Base-by-base conservation (phyloP, 108 stramenopile species). In the Pelagomonas calceolata region DNA sequence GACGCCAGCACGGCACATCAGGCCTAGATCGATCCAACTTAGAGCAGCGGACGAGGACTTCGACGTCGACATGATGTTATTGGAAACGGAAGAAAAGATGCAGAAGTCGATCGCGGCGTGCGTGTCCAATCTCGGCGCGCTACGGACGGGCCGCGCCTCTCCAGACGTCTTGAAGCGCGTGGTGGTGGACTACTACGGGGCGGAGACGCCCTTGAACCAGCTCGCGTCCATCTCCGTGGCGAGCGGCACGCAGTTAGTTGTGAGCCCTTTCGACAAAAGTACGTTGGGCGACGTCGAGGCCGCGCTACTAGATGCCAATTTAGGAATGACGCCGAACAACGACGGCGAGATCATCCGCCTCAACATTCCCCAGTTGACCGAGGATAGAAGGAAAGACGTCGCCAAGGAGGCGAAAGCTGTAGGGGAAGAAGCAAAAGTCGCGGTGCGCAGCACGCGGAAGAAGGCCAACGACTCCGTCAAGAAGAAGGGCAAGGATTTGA, bases 321-420 rank as follows among this genome's bases (percentile, higher is more conserved):
- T 97, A 9, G 95, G 95, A 9, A 76, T 95, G 34, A 92, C 90
- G 0, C 94, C 95, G 4, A 85, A 79, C 73, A 95, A 92, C 73
- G 92, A 95, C 80, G 95, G 94, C 0, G 75, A 43, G 37, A 76
- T 96, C 16, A 92, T 96, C 69, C 87, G 93, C 64, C 80, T 96
- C 73, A 95, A 94, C 74, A 92, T 96, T 66, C 95, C 95, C 21
- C 65, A 83, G 26, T 79, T 96, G 60, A 94, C 94, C 15, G 95
- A 96, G 81, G 94, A 96, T 37, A 85, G 95, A 30, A 83, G 95
- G 44, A 96, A 96, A 86, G 95, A 95, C 32, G 78, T 96, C 77
- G 70, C 91, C 79, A 96, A 95, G 77, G 84, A 89, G 73, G 93
- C 91, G 76, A 94, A 94, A 80, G 78, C 87, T 10, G 85, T 94